Conservation (phyloP, 78 protist species). For the Speleostelium caveatum region DNA sequence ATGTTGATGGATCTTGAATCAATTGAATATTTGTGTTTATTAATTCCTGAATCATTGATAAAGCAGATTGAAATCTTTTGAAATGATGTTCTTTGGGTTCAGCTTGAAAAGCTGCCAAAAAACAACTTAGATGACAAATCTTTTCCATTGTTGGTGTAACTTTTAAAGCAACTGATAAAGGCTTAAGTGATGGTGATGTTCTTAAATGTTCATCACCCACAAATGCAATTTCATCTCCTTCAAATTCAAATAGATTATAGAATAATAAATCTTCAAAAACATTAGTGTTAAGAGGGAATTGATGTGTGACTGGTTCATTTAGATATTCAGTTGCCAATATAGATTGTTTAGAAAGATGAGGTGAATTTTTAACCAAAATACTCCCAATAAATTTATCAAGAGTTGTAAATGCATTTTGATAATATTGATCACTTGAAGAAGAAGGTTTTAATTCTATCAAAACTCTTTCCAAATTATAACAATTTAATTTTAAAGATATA, state of each 20-base stretch:
- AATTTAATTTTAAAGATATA: not conserved
- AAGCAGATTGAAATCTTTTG: constrained; percentile 2
- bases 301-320: constrained; percentile 18
- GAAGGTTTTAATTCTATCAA: constrained; percentile 2
- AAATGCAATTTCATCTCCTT: constrained; percentile 40
- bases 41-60: constrained; percentile 9
- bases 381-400: constrained; percentile 6
- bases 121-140: constrained; percentile 56
- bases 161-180: constrained; percentile 22
- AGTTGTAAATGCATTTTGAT: not conserved
- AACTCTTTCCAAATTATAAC: constrained; percentile 12
- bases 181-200: not conserved
- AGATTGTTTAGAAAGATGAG: not conserved
- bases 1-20: constrained; percentile 11
- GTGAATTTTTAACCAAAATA: not conserved
- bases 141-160: constrained; percentile 52
- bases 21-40: not conserved
- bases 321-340: constrained; percentile 21
- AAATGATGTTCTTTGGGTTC: constrained; percentile 31
- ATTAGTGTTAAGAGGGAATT: constrained; percentile 49
- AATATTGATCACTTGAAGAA: not conserved
- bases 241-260: constrained; percentile 59
- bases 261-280: constrained; percentile 68
- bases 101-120: constrained; percentile 33
- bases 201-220: constrained; percentile 22